Percentiles rank a stretch among this genome's conserved stretches.
Evolutionary conservation across 805 yeast species (phyloP).

Genomic region (Kregervanrija fluxuum): DNA sequence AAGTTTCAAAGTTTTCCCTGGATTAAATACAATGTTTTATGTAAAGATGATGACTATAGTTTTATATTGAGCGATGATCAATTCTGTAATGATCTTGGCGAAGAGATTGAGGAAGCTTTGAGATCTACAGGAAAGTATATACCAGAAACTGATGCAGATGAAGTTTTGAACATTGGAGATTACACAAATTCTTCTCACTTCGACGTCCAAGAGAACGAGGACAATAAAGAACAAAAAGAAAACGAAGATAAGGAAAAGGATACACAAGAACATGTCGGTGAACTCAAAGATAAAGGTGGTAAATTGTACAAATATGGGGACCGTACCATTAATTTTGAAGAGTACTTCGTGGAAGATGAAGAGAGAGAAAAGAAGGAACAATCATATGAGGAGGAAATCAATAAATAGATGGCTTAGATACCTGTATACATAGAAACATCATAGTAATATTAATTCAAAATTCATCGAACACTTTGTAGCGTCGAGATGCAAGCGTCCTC

Average conservation of each 20-base stretch:
- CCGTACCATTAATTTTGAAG: constrained; percentile 19
- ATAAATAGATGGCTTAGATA: not conserved
- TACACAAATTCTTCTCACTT: no score
- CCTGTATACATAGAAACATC: not conserved
- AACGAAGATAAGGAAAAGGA: not conserved
- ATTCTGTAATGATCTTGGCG: constrained; percentile 11
- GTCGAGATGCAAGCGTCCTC: no score
- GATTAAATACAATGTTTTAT: constrained; percentile 54
- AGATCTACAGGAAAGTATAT: not conserved
- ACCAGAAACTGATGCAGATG: not conserved
- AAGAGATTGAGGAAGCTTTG: not conserved
- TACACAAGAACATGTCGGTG: no score
- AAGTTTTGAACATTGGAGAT: not conserved
- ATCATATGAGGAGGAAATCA: not conserved
- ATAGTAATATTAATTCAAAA: not conserved
- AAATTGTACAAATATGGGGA: constrained; percentile 7
- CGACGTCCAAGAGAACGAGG: not conserved
- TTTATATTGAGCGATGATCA: constrained; percentile 22
- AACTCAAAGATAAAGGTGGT: not conserved
- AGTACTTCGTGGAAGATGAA: constrained; percentile 20
- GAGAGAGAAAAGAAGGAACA: not conserved
- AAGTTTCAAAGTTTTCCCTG: constrained; percentile 64
- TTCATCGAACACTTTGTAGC: no score
- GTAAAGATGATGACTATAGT: constrained; percentile 22
- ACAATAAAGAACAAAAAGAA: constrained; percentile 2